Conservation (phyloP, 2,329 filamentous ascomycete species). For the Talaromyces rugulosus region DNA sequence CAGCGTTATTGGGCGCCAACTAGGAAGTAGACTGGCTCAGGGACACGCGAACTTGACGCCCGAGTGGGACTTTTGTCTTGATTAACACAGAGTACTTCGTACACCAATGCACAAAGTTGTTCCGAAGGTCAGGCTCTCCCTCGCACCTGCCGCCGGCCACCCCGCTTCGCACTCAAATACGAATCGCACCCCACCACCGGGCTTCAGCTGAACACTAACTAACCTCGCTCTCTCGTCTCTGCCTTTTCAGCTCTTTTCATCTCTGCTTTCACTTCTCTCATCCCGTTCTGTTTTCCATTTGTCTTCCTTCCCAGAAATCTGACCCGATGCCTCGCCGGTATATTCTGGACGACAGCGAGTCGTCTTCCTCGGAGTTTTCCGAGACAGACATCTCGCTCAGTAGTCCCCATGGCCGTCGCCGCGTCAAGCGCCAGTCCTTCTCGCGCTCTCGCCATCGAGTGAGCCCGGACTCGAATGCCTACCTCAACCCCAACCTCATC, state of each 20-base stretch:
- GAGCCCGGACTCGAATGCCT: slow-evolving; percentile 22
- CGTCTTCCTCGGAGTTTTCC: slow-evolving; percentile 16
- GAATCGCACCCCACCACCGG: slow-evolving; percentile 1
- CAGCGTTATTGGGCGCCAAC: not conserved
- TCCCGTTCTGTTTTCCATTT: not conserved
- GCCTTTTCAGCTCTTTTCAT: not conserved
- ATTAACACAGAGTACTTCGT: not conserved
- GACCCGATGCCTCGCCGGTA: slow-evolving; percentile 6
- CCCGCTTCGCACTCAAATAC: slow-evolving; percentile 7
- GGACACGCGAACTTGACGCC: not conserved
- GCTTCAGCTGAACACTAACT: slow-evolving; percentile 8
- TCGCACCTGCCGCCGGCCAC: not conserved
- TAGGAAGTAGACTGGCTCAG: not conserved
- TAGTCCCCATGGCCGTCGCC: slow-evolving; percentile 18
- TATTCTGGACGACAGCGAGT: not conserved
- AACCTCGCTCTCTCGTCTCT: not conserved
- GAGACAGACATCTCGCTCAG: slow-evolving; percentile 33
- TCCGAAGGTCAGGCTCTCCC: not conserved
- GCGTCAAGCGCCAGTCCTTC: slow-evolving; percentile 26
- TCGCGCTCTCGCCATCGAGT: slow-evolving; percentile 26
- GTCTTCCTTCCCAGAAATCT: not conserved
- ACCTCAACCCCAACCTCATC: slow-evolving; percentile 22
- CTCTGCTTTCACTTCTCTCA: not conserved
- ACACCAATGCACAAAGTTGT: too few species aligned
- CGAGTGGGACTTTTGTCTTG: not conserved